Evolutionary conservation across 805 yeast species (phyloP).

Genomic region (Lipomyces spencermartinsiae): DNA sequence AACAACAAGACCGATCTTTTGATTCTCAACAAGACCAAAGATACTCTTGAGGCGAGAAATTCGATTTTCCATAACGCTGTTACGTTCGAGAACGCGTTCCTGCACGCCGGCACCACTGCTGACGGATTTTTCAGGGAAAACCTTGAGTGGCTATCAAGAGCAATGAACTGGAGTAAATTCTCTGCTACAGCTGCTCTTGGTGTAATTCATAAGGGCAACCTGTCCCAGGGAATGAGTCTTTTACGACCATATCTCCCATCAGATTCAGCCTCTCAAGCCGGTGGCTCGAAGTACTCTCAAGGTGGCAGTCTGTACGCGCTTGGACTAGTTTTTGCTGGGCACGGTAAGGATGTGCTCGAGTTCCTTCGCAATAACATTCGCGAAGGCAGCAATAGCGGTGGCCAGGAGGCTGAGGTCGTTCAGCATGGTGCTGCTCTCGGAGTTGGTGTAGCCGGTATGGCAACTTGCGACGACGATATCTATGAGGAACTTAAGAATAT

Average conservation of each 20-base stretch:
- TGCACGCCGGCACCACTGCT: conserved; percentile 96
- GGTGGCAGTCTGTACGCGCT: conserved; percentile 95
- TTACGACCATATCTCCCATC: conserved; percentile 93
- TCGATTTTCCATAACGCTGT: conserved; percentile 96
- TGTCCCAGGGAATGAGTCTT: conserved; percentile 85
- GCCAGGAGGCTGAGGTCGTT: conserved; percentile 76
- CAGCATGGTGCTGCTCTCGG: conserved; percentile 97
- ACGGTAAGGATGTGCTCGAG: conserved; percentile 80
- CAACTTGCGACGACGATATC: conserved; percentile 71
- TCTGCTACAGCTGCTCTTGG: conserved; percentile 98
- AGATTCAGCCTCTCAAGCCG: conserved; percentile 45
- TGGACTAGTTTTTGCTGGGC: conserved; percentile 95
- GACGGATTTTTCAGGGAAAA: conserved; percentile 90
- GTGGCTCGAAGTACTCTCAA: conserved; percentile 65
- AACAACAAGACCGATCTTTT: conserved; percentile 87
- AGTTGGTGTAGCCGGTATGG: conserved; percentile 96
- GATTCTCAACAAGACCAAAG: conserved; percentile 80
- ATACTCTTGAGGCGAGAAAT: conserved; percentile 83
- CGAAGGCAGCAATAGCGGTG: conserved; percentile 46
- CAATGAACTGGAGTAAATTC: conserved; percentile 98
- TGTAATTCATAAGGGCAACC: conserved; percentile 93
- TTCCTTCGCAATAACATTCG: conserved; percentile 75
- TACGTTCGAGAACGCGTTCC: conserved; percentile 90
- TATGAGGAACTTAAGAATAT: conserved; percentile 85
- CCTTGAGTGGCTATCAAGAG: conserved; percentile 94